Conservation (phyloP, 2,329 filamentous ascomycete genomes). For the Phaeosphaeria sp. region DNA sequence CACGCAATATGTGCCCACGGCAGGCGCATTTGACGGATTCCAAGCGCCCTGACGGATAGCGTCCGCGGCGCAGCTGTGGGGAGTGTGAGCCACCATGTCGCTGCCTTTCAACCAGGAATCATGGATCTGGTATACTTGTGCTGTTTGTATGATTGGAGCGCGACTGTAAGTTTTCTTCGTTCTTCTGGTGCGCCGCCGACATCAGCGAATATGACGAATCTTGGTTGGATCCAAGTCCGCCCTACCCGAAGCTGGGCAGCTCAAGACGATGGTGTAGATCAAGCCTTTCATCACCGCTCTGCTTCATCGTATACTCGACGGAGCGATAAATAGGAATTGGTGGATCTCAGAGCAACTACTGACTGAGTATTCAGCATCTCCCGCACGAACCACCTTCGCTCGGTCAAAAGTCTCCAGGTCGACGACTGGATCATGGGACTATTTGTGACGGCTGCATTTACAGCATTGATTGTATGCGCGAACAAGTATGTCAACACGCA, state of each 20-base stretch:
- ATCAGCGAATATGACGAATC: not conserved
- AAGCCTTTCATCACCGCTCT: not conserved
- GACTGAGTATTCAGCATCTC: conserved; percentile 45
- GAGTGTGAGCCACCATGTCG: conserved; percentile 14
- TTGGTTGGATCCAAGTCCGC: not conserved
- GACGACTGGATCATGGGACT: conserved; percentile 65
- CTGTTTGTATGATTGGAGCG: conserved; percentile 48
- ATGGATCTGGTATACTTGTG: conserved; percentile 56
- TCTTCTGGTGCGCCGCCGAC: not conserved
- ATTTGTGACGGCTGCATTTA: conserved; percentile 57
- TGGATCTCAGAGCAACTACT: no score
- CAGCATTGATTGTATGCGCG: conserved; percentile 57
- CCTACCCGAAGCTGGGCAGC: not conserved
- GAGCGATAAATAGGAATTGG: no score
- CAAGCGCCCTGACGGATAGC: conserved; percentile 24
- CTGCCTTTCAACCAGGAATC: conserved; percentile 50
- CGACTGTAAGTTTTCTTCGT: conserved; percentile 48
- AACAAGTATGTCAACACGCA: conserved; percentile 51
- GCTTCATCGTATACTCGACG: not conserved
- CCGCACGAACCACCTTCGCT: conserved; percentile 54
- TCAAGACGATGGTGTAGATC: not conserved
- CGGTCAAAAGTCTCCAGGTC: conserved; percentile 56
- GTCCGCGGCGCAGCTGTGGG: conserved; percentile 2
- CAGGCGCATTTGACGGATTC: conserved; percentile 12
- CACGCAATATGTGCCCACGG: conserved; percentile 28